Conservation (phyloP, 2,329 filamentous ascomycete genomes). For the Colletotrichum orchidophilum region DNA sequence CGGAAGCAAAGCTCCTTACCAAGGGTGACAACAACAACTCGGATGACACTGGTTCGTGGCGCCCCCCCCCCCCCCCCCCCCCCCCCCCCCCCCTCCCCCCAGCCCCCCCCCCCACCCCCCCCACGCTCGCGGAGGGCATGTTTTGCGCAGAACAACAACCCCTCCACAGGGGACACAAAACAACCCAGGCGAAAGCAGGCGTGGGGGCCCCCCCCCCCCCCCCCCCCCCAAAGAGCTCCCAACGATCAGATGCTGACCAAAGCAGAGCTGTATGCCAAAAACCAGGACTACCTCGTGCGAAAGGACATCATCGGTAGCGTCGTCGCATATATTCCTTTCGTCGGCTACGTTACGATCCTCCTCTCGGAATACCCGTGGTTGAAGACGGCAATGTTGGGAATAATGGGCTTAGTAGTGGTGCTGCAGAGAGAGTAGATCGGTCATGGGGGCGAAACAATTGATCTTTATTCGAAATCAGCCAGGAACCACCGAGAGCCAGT, state of each 20-base stretch:
- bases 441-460: background rate
- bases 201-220: too few relatives aligned
- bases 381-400: slow-evolving; percentile 91
- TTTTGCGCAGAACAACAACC: too few relatives aligned
- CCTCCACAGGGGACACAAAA: too few relatives aligned
- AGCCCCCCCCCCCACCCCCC: too few relatives aligned
- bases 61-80: too few relatives aligned
- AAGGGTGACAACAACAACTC: slow-evolving; percentile 97
- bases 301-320: slow-evolving; percentile 95
- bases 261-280: slow-evolving; percentile 71
- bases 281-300: slow-evolving; percentile 87
- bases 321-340: slow-evolving; percentile 89
- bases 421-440: slow-evolving; percentile 80
- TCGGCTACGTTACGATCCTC: slow-evolving; percentile 96
- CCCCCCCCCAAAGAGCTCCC: background rate
- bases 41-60: slow-evolving; percentile 67
- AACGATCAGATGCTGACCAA: background rate
- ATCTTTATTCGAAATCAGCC: background rate
- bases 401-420: slow-evolving; percentile 95
- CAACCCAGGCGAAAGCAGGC: too few relatives aligned
- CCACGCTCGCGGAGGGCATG: too few relatives aligned
- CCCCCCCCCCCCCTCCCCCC: too few relatives aligned
- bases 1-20: slow-evolving; percentile 80
- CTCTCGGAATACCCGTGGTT: slow-evolving; percentile 96
- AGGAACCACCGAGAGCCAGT: background rate